Evolutionary conservation across 2,329 filamentous ascomycete genomes (phyloP).

Genomic region (Purpureocillium takamizusanense): DNA sequence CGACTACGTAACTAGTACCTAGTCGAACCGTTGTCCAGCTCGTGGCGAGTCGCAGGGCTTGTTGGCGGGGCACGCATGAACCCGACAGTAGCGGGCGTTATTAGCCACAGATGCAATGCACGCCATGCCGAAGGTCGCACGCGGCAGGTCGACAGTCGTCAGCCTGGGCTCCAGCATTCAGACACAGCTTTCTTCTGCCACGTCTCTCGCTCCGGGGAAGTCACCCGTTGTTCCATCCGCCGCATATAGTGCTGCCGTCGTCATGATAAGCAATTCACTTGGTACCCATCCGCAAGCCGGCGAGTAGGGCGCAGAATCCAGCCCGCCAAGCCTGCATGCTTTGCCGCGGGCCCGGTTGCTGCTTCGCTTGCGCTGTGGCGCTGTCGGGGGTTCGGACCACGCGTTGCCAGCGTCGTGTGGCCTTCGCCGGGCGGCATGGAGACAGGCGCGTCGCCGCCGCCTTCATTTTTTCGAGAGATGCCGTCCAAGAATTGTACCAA

Average conservation of each 20-base stretch:
- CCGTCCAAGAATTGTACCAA: too few species aligned
- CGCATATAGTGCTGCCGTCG: background rate
- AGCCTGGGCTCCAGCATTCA: background rate
- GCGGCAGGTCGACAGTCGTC: background rate
- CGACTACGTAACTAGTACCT: too few species aligned
- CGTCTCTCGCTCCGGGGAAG: conserved; percentile 1
- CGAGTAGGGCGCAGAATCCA: conserved; percentile 9
- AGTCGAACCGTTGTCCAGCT: too few species aligned
- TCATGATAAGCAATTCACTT: too few species aligned
- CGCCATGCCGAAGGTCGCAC: conserved; percentile 8
- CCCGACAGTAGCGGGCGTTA: conserved; percentile 1
- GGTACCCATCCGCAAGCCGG: background rate
- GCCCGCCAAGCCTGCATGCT: conserved; percentile 4
- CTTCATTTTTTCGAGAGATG: too few species aligned
- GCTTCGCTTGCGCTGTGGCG: too few species aligned
- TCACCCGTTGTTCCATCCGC: background rate
- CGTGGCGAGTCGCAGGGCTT: too few species aligned
- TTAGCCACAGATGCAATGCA: conserved; percentile 13
- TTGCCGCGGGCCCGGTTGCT: background rate
- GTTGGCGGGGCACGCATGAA: conserved; percentile 7
- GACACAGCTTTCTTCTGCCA: conserved; percentile 3
- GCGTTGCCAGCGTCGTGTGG: too few species aligned
- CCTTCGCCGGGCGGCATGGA: too few species aligned
- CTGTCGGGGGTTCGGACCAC: too few species aligned
- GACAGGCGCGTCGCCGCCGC: too few species aligned